Base-by-base conservation (phyloP, 805 yeast species). In the Yueomyces sp. region DNA sequence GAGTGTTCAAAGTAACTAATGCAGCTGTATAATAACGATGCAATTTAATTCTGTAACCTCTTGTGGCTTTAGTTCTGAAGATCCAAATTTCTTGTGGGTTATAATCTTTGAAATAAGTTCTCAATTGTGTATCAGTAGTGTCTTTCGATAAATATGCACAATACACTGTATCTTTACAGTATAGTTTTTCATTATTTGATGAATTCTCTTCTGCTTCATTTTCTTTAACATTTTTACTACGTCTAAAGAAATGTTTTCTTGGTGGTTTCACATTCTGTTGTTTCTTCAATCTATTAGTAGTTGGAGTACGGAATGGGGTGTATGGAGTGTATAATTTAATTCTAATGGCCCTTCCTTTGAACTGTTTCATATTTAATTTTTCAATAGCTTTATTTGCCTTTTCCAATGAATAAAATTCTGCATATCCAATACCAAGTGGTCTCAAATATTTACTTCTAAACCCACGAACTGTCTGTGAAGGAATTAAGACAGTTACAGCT, bases 391-490 rank as follows among this genome's bases (percentile, higher is more conserved):
- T 58, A 54, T 66, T 63, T 42, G 88, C 94, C 37, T 70, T 69
- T 43, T 76, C 86, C 46, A 70, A 72, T 43, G 68, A 70, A 53
- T 72, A 80, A 57, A 80, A 90, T 52, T 86, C 92, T 45, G 86
- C 82, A 63, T 84, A 88, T 11, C 94, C 96, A 54, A 76, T 71
- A 3, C 92, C 90, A 49, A 76, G 60, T 2, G 78, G 74, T 26
- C 43, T 40, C 40, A 66, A 69, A 41, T 63, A 65, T 37, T 53
- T 55, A 5, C 54, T 53, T 39, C 71, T 64, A 45, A 67, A 61
- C 9, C 74, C 73, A 33, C 73, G 65, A 19, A 74, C 65, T 2
- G 77, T 72, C 49, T 72, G 73, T 46, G 72, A 70, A 29, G 82
- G 83, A 42, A 77, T 68, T 49, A 77, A 60, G 3, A 76, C 73